Evolutionary conservation across 495 filamentous ascomycete genomes (phyloP).

Genomic region (Hyaloscypha variabilis): DNA sequence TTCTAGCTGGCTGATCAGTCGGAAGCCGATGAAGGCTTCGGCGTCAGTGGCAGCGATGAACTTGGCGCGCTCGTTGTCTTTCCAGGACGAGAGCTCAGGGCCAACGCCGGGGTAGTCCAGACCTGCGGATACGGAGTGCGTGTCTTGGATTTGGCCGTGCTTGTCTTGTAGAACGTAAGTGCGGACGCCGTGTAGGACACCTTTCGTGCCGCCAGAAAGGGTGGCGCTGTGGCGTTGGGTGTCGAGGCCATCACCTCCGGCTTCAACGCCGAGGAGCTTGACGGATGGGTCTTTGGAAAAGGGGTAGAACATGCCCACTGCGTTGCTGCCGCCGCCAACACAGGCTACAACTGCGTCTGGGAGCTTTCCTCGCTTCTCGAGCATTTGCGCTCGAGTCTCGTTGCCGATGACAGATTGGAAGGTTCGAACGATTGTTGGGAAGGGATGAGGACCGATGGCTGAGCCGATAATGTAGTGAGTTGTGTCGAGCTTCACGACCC

Average conservation of each 20-base stretch:
- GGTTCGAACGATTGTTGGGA: slow-evolving; percentile 93
- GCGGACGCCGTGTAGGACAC: slow-evolving; percentile 92
- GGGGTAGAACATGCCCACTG: slow-evolving; percentile 94
- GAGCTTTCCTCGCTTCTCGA: slow-evolving; percentile 76
- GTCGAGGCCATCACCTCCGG: slow-evolving; percentile 93
- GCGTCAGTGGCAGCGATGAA: slow-evolving; percentile 94
- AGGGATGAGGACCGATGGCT: slow-evolving; percentile 92
- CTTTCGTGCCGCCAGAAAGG: slow-evolving; percentile 82
- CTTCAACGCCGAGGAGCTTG: slow-evolving; percentile 91
- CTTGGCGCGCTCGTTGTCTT: slow-evolving; percentile 80
- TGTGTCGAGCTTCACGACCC: slow-evolving; percentile 83
- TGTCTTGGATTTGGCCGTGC: slow-evolving; percentile 91
- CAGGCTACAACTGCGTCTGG: slow-evolving; percentile 96
- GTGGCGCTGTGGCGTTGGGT: slow-evolving; percentile 89
- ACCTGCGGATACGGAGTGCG: slow-evolving; percentile 95
- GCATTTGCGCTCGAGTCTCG: slow-evolving; percentile 83
- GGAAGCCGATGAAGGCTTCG: slow-evolving; percentile 89
- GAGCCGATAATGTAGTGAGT: slow-evolving; percentile 97
- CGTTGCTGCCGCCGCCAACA: slow-evolving; percentile 91
- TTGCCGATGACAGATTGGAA: slow-evolving; percentile 93
- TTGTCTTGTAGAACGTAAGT: slow-evolving; percentile 93
- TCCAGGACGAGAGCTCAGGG: slow-evolving; percentile 90
- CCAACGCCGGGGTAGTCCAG: slow-evolving; percentile 97
- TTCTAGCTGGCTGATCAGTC: slow-evolving; percentile 78
- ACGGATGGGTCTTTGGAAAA: slow-evolving; percentile 85